Base-by-base conservation (phyloP, 73 alveolate genomes). In the Halteria grandinella region DNA sequence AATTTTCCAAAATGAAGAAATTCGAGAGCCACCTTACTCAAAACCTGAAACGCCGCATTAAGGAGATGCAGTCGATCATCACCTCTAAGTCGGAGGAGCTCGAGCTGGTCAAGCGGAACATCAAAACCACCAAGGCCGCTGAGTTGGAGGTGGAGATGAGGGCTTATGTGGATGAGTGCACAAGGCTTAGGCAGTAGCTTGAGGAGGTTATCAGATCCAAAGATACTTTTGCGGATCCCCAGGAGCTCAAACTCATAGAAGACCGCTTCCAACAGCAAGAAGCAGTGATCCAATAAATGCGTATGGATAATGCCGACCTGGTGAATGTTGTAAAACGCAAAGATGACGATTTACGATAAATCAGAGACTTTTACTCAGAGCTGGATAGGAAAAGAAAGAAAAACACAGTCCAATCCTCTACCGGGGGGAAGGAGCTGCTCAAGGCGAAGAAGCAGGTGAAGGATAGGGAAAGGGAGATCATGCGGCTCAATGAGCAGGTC, bases 131-230 rank as follows among this genome's bases (percentile, higher is more conserved):
- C 1, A 88, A 62, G 60, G 17, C 60, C 1, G 53, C 41, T 0
- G 95, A 88, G 47, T 10, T 83, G 1, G 95, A 88, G 21, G 69
- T 69, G 0, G 95, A 88, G 69, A 43, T 75, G 52, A 84, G 77
- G 39, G 33, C 55, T 76, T 88, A 82, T 40, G 34, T 79, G 6
- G 95, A 88, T 45, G 95, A 88, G 74, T 88, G 95, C 63, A 63
- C 79, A 3, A 50, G 95, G 47, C 82, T 88, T 5, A 60, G 88
- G 47, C 74, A 47, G 21, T 17, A 62, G 52, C 70, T 69, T 11
- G 85, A 84, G 55, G 93, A 88, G 36, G 88, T 83, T 0, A 57
- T 83, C 21, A 47, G 47, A 48, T n/a, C n/a, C n/a, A 69, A 55
- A 41, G 91, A 80, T 43, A 77, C 91, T 0, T 48, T 80, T 21